Evolutionary conservation across 768 basidiomycete genomes (phyloP), one percentile per base, ranked within the genome.

Genomic region (Psilocybe subaeruginosa): DNA sequence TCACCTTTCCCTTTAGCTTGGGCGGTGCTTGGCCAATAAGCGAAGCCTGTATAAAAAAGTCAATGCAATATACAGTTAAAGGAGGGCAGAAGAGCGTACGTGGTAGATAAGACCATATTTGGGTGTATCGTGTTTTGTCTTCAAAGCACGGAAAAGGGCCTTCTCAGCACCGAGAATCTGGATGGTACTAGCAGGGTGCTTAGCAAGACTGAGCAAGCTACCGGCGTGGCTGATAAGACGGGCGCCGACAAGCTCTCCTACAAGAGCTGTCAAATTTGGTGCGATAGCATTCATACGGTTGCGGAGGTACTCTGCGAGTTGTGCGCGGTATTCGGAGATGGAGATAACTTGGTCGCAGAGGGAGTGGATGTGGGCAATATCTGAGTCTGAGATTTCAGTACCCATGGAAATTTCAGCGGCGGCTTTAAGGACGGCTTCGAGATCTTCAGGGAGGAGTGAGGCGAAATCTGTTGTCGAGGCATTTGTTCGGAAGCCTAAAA

Each of bases 101-200:
- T 99, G 97, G 78, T 98, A 99, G 68, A 99, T 99, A n/a, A 99
- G 82, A 63, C 97, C 97, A 71, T 99, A 99, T 79, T 99, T 99
- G 27, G 97, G 96, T 62, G 97, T 98, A 79, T 98, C 97, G 64
- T 98, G 93, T 84, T 99, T 99, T 49, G 97, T 99, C 80, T 99
- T 99, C 62, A 99, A 83, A 1, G 97, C 97, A 54, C 97, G 81
- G 85, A 99, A 99, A 27, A 99, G 85, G 2, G 97, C 97, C 74
- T 99, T 99, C 78, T 99, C 97, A 7, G 97, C 97, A 66, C 97
- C 97, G 27, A 99, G 85, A 67, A 99, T 99, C 76, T 99, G 97
- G 12, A 99, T 94, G 6, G 97, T 99, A 73, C 93, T 95, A 1
- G 97, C 97, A 29, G 97, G 97, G 78, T 99, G 97, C 79, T 99